Evolutionary conservation across 2,329 filamentous ascomycete species (phyloP), one percentile per base, ranked within the genome.

Genomic region (Botrytis paeoniae): DNA sequence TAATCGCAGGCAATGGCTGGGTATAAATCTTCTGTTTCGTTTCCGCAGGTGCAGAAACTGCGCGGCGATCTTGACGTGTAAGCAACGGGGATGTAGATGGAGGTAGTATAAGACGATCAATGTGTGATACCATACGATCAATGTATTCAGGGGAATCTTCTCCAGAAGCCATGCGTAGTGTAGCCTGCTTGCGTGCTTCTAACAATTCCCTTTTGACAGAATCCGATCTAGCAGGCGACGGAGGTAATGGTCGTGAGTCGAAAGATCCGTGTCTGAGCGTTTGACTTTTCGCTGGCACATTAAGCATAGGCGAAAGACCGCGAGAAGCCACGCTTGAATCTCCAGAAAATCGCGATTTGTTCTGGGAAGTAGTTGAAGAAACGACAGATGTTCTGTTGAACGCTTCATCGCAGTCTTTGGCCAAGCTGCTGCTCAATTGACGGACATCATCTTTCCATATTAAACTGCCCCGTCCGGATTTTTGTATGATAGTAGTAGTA

Each of bases 331-430:
- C 7, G 41, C 63, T 69, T 60, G 74, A 59, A 35, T 39, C 61
- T 35, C 35, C 64, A n/a, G 71, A 64, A 25, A 70, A 61, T 8
- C 68, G 66, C 29, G 71, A 73, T 29, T 45, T 60, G 16, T 73
- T 43, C 43, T 64, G 59, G 25, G 60, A 57, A 48, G 32, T 39
- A 37, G 16, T 57, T 25, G 73, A 73, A 25, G 70, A 32, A 41
- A 70, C 35, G 87, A 82, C 0, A 86, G 91, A 71, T 84, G 86
- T 77, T 60, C 92, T 90, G 79, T 93, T 95, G 84, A 98, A 98
- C 1, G 95, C 95, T 79, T 96, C 93, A 79, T 98, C 95, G 79
- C 95, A 97, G 73, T 96, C 93, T 81, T 94, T 93, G 68, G 94
- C 93, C 75, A 98, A 90, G 78, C 94, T 94, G 78, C 89, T 89